Conservation (phyloP, 1,139 yeast genomes). For the Debaryomyces coudertii region DNA sequence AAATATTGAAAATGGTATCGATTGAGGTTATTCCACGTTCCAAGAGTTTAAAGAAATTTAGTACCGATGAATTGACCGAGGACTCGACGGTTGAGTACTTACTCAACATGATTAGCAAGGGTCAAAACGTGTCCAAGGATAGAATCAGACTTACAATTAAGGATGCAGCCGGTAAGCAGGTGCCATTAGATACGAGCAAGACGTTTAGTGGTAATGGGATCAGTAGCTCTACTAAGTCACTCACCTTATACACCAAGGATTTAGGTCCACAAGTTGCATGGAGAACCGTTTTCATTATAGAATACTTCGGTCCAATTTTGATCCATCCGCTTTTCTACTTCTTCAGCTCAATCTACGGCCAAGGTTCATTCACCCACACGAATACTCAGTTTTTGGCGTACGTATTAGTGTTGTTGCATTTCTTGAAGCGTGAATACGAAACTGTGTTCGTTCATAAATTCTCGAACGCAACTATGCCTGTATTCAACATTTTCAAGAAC, state of each 20-base stretch:
- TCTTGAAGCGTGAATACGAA: constrained; percentile 84
- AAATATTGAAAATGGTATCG: constrained; percentile 31
- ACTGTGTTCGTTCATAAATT: constrained; percentile 82
- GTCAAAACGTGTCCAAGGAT: constrained; percentile 45
- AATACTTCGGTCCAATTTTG: constrained; percentile 85
- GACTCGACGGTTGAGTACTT: constrained; percentile 37
- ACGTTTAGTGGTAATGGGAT: constrained; percentile 38
- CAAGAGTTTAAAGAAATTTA: constrained; percentile 44
- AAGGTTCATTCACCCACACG: constrained; percentile 22
- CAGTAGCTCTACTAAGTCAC: constrained; percentile 27
- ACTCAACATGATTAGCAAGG: constrained; percentile 42
- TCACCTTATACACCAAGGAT: constrained; percentile 67
- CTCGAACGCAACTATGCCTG: constrained; percentile 90
- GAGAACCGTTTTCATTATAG: constrained; percentile 84
- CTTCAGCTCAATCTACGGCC: constrained; percentile 24
- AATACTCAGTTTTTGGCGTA: constrained; percentile 58
- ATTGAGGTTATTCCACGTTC: constrained; percentile 56
- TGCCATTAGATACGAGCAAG: constrained; percentile 35
- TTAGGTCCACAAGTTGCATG: constrained; percentile 93
- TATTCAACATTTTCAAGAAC: constrained; percentile 83
- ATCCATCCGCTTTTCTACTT: constrained; percentile 74
- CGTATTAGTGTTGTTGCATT: constrained; percentile 68
- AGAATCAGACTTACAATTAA: constrained; percentile 42
- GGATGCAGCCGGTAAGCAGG: constrained; percentile 35
- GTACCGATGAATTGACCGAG: constrained; percentile 38